Evolutionary conservation across 306 rosid species (phyloP).

Genomic region (Cucumis melo): DNA sequence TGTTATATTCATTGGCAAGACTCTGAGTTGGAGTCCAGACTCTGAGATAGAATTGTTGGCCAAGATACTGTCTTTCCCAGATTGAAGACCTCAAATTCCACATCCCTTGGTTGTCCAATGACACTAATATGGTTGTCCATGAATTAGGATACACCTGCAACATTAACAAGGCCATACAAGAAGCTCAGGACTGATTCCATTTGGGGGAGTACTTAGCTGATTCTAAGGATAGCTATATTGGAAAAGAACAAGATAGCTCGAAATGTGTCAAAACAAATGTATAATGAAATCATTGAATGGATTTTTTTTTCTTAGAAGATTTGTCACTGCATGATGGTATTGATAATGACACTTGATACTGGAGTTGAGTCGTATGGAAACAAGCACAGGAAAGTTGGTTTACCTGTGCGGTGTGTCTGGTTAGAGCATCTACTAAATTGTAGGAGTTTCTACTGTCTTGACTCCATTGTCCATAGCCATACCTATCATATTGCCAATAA

Average conservation of each 20-base stretch:
- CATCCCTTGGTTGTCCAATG: conserved; percentile 95
- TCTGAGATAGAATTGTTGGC: conserved; percentile 74
- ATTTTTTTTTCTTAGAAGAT: not conserved
- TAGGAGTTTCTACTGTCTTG: conserved; percentile 43
- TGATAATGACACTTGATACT: not conserved
- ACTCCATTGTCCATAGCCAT: conserved; percentile 67
- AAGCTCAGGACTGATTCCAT: not conserved
- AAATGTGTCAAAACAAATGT: not conserved
- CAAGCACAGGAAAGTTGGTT: conserved; percentile 1
- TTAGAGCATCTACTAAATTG: conserved; percentile 71
- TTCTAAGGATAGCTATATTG: not conserved
- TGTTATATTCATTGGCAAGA: conserved; percentile 67
- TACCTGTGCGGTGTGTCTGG: conserved; percentile 95
- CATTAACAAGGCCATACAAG: not conserved
- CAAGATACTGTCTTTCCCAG: conserved; percentile 93
- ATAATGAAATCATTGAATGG: not conserved
- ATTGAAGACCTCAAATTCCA: conserved; percentile 90
- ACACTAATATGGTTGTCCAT: conserved; percentile 75
- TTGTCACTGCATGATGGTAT: not conserved
- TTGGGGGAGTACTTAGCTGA: not conserved
- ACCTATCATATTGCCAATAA: conserved; percentile 31
- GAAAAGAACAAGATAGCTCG: not conserved
- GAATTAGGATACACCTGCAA: conserved; percentile 77
- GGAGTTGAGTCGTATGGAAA: not conserved
- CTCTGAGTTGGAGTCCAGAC: conserved; percentile 57